These are phyloP conservation scores for Moesziomyces globuligerus DNA, from an alignment of 1,284 basidiomycete genomes.

Conservation along the genomic window DNA sequence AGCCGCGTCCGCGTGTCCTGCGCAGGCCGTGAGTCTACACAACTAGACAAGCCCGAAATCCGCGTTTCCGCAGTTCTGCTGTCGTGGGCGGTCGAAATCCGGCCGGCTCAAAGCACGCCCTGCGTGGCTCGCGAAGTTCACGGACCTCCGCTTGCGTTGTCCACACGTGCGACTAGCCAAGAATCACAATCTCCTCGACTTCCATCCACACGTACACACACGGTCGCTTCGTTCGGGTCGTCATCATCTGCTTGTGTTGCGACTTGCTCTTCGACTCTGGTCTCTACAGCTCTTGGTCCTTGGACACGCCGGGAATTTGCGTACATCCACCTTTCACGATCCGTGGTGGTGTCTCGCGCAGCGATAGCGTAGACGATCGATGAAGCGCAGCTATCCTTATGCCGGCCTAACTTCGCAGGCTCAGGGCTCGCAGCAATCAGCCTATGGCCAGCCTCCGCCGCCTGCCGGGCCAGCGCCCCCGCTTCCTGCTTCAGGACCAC, in stretches of 20 bases:
- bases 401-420: conserved; percentile 11
- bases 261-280: background rate
- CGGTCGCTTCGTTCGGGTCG: background rate
- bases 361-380: conserved; percentile 1
- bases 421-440: conserved; percentile 15
- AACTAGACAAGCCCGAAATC: no score
- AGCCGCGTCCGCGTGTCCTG: no score
- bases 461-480: conserved; percentile 42
- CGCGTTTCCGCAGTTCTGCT: conserved; percentile 5
- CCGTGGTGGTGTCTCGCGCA: background rate
- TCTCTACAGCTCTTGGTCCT: no score
- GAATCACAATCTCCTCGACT: background rate
- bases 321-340: background rate
- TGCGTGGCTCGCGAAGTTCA: background rate
- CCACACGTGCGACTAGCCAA: background rate
- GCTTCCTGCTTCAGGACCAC: conserved; percentile 23
- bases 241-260: background rate
- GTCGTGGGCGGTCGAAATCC: no score
- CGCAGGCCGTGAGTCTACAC: no score
- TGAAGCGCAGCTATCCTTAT: conserved; percentile 35
- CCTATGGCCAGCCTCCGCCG: conserved; percentile 32
- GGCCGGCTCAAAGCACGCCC: background rate
- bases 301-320: no score
- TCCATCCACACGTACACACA: no score
- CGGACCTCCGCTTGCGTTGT: background rate